phyloP scores from a whole-genome alignment of 306 rosid species.

The Nissolia schottii region DNA sequence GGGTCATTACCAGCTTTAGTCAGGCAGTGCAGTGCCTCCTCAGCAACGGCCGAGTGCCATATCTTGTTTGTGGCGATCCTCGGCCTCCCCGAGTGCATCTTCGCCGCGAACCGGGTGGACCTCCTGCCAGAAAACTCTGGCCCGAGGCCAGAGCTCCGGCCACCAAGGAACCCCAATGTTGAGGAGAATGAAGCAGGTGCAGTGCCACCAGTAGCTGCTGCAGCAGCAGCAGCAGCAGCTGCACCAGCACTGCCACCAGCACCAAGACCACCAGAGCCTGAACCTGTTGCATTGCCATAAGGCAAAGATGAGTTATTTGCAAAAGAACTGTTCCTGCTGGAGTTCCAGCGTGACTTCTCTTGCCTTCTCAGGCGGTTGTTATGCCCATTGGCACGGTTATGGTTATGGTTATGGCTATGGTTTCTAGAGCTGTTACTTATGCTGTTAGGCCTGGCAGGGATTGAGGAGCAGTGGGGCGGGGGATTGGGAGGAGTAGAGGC shows the following conservation, averaged over 20 bases:
- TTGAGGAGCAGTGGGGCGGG: conserved; percentile 13
- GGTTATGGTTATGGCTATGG: conserved; percentile 36
- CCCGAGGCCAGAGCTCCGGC: conserved; percentile 46
- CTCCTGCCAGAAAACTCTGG: conserved; percentile 77
- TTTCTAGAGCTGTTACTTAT: conserved; percentile 37
- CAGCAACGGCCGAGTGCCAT: conserved; percentile 57
- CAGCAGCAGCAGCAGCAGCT: neutral
- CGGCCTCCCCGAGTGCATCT: conserved; percentile 69
- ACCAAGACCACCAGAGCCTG: neutral
- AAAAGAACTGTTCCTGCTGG: conserved; percentile 38
- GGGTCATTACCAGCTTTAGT: conserved; percentile 48
- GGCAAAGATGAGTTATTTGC: conserved; percentile 20
- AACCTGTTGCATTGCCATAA: conserved; percentile 17
- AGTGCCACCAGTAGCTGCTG: neutral
- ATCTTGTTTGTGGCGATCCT: conserved; percentile 38
- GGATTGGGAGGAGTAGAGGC: conserved; percentile 25
- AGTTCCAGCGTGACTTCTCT: neutral
- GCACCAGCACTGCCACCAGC: neutral
- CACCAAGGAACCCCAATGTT: conserved; percentile 41
- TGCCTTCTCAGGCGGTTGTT: neutral
- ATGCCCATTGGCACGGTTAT: conserved; percentile 11
- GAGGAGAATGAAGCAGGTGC: conserved; percentile 31
- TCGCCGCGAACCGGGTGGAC: conserved; percentile 71
- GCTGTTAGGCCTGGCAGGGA: conserved; percentile 57
- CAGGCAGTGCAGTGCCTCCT: conserved; percentile 58